Base-by-base conservation (phyloP, 192 early-diverging fungal species). In the Backusella parvicylindrica region DNA sequence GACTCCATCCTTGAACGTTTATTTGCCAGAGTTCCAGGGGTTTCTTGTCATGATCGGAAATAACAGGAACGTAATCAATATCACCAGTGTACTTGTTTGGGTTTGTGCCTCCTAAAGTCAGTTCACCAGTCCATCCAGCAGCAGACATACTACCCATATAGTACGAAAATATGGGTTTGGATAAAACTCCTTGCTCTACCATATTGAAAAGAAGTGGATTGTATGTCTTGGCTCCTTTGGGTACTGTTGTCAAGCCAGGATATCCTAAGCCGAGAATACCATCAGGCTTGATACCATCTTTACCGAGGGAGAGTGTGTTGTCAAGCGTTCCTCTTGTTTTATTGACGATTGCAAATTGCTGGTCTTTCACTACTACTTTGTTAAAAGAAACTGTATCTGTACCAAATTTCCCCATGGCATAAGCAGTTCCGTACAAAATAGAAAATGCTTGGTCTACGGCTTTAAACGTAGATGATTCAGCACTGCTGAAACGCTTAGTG, bases 101-200 rank as follows among this genome's bases (percentile, higher is more conserved):
- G 56, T 89, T 87, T 53, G 83, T 64, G n/a, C 88, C 88, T 43
- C 85, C 86, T 68, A 90, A 75, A 15, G 76, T 82, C 21, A 90
- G 71, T 68, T 86, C 83, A 13, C 88, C 88, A 4, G 73, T 36
- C 64, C 74, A 75, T 1, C 75, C 79, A 32, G 41, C 47, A n/a
- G 69, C 50, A 21, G 53, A 64, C 16, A 28, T 40, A 23, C 15
- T 60, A 49, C 72, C 75, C 37, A 81, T 36, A 53, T 75, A 81
- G 16, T 30, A 23, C 1, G 68, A 70, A 12, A 70, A 70, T 0
- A 70, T 31, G 9, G 68, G 26, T 0, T 70, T n/a, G 12, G 38
- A 43, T 7, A 70, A 47, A 6, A 70, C 40, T 16, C 40, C 40
- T n/a, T 70, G 18, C 2, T n/a, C 30, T 5, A 41, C 40, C 13